phyloP scores from a whole-genome alignment of 495 filamentous ascomycete species.

The Rostrohypoxylon terebratum region DNA sequence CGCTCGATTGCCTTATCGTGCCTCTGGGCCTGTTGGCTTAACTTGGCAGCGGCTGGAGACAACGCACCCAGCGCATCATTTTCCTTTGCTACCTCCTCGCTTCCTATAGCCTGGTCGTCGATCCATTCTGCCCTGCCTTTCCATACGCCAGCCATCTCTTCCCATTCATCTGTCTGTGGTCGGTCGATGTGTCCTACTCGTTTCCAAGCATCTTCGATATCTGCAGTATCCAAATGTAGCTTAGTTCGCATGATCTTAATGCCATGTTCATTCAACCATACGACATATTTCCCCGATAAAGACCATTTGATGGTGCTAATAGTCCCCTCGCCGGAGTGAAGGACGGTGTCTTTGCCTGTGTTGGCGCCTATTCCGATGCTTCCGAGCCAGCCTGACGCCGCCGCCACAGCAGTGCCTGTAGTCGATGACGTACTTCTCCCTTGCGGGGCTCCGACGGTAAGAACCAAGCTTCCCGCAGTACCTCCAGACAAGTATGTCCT shows the following conservation, averaged over 20 bases:
- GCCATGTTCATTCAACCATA: slow-evolving; percentile 94
- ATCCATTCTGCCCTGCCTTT: slow-evolving; percentile 93
- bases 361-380: slow-evolving; percentile 81
- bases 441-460: slow-evolving; percentile 83
- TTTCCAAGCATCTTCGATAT: slow-evolving; percentile 90
- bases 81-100: slow-evolving; percentile 60
- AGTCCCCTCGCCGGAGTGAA: slow-evolving; percentile 92
- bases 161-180: slow-evolving; percentile 82
- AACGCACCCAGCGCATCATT: slow-evolving; percentile 36
- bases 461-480: slow-evolving; percentile 84
- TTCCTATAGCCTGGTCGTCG: slow-evolving; percentile 79
- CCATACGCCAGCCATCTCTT: slow-evolving; percentile 95
- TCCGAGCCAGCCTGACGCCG: slow-evolving; percentile 92
- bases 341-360: slow-evolving; percentile 83
- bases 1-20: slow-evolving; percentile 72
- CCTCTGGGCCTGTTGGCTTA: slow-evolving; percentile 59
- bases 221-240: slow-evolving; percentile 78
- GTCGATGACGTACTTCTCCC: slow-evolving; percentile 85
- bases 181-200: slow-evolving; percentile 92
- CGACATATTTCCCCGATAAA: slow-evolving; percentile 86
- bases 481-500: slow-evolving; percentile 90
- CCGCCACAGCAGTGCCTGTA: slow-evolving; percentile 78
- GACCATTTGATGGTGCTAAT: slow-evolving; percentile 96
- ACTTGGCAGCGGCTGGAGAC: slow-evolving; percentile 61
- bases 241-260: slow-evolving; percentile 97